Conservation (phyloP, 2,329 filamentous ascomycete genomes). For the Neofusicoccum ribis region DNA sequence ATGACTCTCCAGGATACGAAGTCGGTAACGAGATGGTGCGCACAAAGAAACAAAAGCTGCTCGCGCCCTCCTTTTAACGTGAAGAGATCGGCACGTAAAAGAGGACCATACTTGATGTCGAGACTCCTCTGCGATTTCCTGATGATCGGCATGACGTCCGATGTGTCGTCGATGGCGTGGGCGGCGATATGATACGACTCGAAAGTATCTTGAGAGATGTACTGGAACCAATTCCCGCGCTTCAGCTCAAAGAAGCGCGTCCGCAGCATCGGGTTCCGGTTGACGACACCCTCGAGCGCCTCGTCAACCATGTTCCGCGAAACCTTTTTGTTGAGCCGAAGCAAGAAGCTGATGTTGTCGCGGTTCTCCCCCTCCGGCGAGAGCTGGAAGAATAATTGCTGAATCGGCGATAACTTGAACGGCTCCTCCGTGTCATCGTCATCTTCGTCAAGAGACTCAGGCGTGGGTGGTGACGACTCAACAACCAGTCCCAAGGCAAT, state of each 20-base stretch:
- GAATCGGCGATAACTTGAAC: constrained; percentile 36
- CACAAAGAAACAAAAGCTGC: constrained; percentile 32
- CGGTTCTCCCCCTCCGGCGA: constrained; percentile 34
- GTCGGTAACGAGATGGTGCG: constrained; percentile 39
- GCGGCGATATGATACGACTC: constrained; percentile 30
- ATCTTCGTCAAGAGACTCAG: constrained; percentile 24
- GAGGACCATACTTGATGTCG: constrained; percentile 36
- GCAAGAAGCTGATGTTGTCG: constrained; percentile 38
- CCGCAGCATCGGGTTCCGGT: constrained; percentile 36
- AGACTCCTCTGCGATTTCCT: constrained; percentile 28
- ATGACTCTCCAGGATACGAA: constrained; percentile 43
- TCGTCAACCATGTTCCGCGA: constrained; percentile 29
- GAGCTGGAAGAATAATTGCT: constrained; percentile 34
- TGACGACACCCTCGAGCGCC: constrained; percentile 28
- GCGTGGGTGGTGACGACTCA: not conserved
- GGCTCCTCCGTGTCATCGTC: constrained; percentile 31
- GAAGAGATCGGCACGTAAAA: constrained; percentile 47
- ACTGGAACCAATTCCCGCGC: constrained; percentile 31
- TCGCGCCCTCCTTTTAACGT: constrained; percentile 29
- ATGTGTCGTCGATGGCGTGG: not conserved
- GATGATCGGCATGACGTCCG: constrained; percentile 4
- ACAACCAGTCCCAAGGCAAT: constrained; percentile 29
- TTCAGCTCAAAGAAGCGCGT: constrained; percentile 31
- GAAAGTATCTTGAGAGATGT: constrained; percentile 32
- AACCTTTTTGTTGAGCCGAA: constrained; percentile 30